phyloP scores from a whole-genome alignment of 108 stramenopile species.

The Parietichytrium sp. region DNA sequence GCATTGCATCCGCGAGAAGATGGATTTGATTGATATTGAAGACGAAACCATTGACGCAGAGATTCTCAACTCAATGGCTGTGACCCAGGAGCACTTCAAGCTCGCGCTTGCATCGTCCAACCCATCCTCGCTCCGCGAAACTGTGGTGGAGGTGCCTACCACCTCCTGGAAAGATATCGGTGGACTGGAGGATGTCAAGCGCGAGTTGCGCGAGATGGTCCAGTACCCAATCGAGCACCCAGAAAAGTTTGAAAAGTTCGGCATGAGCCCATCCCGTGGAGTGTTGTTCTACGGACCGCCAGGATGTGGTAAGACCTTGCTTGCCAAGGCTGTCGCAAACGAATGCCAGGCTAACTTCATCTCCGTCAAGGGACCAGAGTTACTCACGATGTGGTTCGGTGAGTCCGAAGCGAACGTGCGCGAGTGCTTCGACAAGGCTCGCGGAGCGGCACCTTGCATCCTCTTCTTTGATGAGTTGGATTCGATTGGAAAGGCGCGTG shows the following conservation, averaged over 20 bases:
- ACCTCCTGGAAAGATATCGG: conserved; percentile 98
- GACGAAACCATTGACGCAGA: conserved; percentile 99
- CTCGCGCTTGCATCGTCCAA: conserved; percentile 92
- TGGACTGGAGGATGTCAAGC: conserved; percentile 95
- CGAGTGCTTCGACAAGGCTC: conserved; percentile 99
- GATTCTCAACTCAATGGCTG: conserved; percentile 96
- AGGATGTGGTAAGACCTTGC: conserved; percentile 99
- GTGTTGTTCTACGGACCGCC: conserved; percentile 99
- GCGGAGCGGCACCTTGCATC: conserved; percentile 97
- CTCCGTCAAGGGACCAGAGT: conserved; percentile 98
- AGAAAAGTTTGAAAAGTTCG: conserved; percentile 98
- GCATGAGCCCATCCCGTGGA: conserved; percentile 94
- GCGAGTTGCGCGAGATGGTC: conserved; percentile 98
- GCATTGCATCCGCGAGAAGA: conserved; percentile 99
- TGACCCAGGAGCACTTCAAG: conserved; percentile 97
- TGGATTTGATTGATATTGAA: conserved; percentile 99
- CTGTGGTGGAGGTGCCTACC: conserved; percentile 99
- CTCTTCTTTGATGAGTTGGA: conserved; percentile 99
- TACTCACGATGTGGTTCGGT: conserved; percentile 99
- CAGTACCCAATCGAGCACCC: conserved; percentile 99
- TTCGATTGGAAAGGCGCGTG: conserved; percentile 96
- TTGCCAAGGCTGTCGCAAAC: conserved; percentile 99
- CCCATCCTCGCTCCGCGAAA: conserved; percentile 94
- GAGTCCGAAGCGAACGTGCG: conserved; percentile 99
- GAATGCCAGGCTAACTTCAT: conserved; percentile 99